Percentiles rank a stretch among this genome's conserved stretches.
Evolutionary conservation across 2,329 filamentous ascomycete species (phyloP).

Genomic region (Rhinocladiella similis): DNA sequence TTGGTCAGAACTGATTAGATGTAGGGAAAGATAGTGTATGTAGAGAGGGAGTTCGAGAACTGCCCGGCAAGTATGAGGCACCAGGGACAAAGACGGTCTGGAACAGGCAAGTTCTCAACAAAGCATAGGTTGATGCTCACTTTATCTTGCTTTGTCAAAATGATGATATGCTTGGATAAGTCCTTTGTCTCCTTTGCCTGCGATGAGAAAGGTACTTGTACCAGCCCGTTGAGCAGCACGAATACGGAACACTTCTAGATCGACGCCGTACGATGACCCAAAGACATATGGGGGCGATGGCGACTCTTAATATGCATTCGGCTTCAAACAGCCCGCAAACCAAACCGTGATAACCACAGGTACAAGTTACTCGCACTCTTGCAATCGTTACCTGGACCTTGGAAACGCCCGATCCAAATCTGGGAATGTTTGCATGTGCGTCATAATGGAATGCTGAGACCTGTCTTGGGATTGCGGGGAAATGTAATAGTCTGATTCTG

Average conservation of each 20-base stretch:
- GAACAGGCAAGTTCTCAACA: neutral
- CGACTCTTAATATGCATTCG: neutral
- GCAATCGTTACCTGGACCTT: neutral
- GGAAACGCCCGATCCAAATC: neutral
- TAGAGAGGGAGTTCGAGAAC: neutral
- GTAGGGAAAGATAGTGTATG: neutral
- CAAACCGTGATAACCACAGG: neutral
- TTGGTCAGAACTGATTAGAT: neutral
- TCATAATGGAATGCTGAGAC: neutral
- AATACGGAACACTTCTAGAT: too few relatives aligned
- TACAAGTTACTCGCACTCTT: neutral
- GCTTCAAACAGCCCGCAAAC: neutral
- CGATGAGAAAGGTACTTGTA: too few relatives aligned
- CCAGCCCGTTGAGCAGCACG: too few relatives aligned
- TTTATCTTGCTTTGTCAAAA: neutral
- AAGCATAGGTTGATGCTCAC: neutral
- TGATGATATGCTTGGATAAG: neutral
- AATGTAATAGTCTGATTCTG: neutral
- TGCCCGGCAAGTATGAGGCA: neutral
- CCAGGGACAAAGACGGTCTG: neutral
- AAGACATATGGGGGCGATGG: too few relatives aligned
- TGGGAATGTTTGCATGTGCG: constrained; percentile 1
- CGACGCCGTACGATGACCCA: too few relatives aligned
- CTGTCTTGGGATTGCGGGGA: constrained; percentile 3
- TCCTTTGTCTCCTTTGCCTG: neutral